Evolutionary conservation across 768 basidiomycete species (phyloP), one percentile per base, ranked within the genome.

Genomic region (Lactarius hatsudake): DNA sequence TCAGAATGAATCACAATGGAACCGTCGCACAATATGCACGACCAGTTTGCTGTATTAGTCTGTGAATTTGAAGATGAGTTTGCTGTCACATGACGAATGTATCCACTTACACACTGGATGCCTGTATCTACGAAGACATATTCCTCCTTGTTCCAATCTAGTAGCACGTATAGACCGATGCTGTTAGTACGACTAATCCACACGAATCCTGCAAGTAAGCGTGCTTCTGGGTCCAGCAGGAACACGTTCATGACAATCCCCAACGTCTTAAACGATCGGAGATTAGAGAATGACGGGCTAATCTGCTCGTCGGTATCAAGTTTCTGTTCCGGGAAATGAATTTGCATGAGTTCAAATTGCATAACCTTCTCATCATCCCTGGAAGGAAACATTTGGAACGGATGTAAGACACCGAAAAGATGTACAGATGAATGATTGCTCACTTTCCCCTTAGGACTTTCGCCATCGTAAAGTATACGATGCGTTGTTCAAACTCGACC

Each of bases 161-260:
- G 79, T 26, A 90, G 78, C 20, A 84, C 84, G 72, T 87, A 90
- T 8, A 91, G 74, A 13, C 85, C 88, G 63, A 84, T 82, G 20
- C 82, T 83, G 66, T 84, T 84, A 9, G 81, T 76, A 23, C 76
- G 78, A 20, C 85, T 78, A 5, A 87, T 79, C 85, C 86, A 90
- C n/a, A 90, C 83, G 68, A 90, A 90, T 5, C 87, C 88, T 12
- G 86, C 86, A 53, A 90, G 73, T 23, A 90, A 76, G 51, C 86
- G 78, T 55, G 81, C 79, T 5, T 82, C 79, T 0, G 88, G 87
- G 71, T 90, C 89, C 34, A 91, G 81, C 28, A 91, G 79, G 72
- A 90, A 91, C 30, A 91, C 85, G 70, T 90, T 90, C 87, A 90
- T 89, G 15, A 90, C 88, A 15, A 87, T 83, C 4, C 89, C 89